Percentiles rank a stretch among this genome's conserved stretches.
Conservation (phyloP, 148 eudicot species). For the Dysphania ambrosioides region DNA sequence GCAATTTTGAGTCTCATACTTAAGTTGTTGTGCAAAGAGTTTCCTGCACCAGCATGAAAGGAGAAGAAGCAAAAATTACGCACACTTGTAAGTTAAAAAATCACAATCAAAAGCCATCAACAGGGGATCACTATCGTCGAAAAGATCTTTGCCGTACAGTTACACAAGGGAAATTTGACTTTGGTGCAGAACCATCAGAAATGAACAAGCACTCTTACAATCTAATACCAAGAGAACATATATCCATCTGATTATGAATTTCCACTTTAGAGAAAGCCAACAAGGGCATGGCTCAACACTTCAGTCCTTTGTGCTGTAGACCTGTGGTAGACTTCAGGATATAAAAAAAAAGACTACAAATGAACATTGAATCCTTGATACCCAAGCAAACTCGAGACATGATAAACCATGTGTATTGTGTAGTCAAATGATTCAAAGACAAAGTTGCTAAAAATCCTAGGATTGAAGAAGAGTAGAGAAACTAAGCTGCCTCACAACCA, state of each 20-base stretch:
- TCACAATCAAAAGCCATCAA: neutral
- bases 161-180: neutral
- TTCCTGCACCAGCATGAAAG: neutral
- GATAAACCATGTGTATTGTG: neutral
- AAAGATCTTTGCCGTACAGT: neutral
- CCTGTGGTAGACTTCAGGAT: neutral
- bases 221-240: neutral
- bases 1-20: neutral
- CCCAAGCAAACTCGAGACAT: no score
- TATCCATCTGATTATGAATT: neutral
- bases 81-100: neutral
- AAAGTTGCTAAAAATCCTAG: neutral
- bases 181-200: neutral
- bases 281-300: neutral
- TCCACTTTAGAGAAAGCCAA: neutral
- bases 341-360: neutral
- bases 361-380: no score
- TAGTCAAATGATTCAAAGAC: no score
- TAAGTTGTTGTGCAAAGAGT: neutral
- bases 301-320: no score
- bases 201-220: neutral
- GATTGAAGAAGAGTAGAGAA: neutral
- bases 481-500: neutral
- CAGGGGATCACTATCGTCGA: neutral
- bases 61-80: neutral